Base-by-base conservation (phyloP, 805 yeast species). In the Maudiozyma serrabonitensis region DNA sequence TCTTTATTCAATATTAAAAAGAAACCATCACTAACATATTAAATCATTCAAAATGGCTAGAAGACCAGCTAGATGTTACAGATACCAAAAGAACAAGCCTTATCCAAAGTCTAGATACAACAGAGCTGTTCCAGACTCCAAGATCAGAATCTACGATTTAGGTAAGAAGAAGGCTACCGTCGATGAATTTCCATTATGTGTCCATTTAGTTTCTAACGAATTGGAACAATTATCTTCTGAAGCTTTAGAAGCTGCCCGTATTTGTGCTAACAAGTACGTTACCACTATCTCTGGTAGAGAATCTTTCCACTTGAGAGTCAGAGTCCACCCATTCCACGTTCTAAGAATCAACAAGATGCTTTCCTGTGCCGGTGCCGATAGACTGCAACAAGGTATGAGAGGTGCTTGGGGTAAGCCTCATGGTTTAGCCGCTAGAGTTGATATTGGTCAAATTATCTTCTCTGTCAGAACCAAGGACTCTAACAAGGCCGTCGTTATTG, bases 341-440 rank as follows among this genome's bases (percentile, higher is more conserved):
- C 84, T 93, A 76, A 86, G 99, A 80, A 93, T 93, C 82, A 93
- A 93, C 93, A 93, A 93, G 88, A 93, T 93, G 99, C 89, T 93
- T 96, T 93, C 99, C 72, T 93, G 99, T 83, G 99, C 99, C 81
- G 99, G 99, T 87, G 99, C 99, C 75, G 99, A 93, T 91, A 89
- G 99, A 87, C 84, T 93, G 79, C 99, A 93, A 82, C 98, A 93
- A 81, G 99, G 99, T 90, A 93, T 93, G 99, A 91, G 99, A 88
- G 95, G 95, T 83, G 99, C 99, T 74, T 93, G 98, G 98, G 99
- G 99, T 89, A 93, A 93, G 82, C 99, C 99, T 70, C 96, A 90
- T 70, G 99, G 99, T 82, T 81, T 89, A 71, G 99, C 98, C 69
- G 99, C 99, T 69, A 89, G 99, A 78, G 98, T 93, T 74, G 79